Conservation (phyloP, 2,329 filamentous ascomycete genomes). For the Basipetospora sp. region DNA sequence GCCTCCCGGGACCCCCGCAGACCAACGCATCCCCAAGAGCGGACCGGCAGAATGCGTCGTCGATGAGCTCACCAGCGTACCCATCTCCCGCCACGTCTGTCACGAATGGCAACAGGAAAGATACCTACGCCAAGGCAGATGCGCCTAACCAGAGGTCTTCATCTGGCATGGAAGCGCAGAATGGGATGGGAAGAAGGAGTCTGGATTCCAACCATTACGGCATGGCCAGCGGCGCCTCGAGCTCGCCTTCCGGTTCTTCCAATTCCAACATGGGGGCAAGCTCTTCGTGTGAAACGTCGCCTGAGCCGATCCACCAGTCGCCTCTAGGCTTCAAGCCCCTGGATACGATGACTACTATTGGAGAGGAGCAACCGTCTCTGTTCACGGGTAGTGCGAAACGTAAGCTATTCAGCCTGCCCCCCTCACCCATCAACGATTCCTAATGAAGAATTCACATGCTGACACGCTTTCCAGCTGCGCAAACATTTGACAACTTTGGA, state of each 20-base stretch:
- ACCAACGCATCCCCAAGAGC: constrained; percentile 5
- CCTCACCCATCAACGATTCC: no score
- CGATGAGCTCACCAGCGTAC: neutral
- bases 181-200: constrained; percentile 32
- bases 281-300: constrained; percentile 62
- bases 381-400: neutral
- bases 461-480: constrained; percentile 11
- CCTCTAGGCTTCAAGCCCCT: constrained; percentile 50
- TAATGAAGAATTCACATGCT: constrained; percentile 11
- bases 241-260: constrained; percentile 50
- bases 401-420: no score
- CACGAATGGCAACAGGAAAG: no score
- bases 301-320: constrained; percentile 60
- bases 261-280: constrained; percentile 44
- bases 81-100: neutral
- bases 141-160: neutral
- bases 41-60: constrained; percentile 10
- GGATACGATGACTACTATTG: constrained; percentile 49
- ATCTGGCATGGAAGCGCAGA: no score
- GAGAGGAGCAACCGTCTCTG: constrained; percentile 36
- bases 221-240: constrained; percentile 35
- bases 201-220: constrained; percentile 36
- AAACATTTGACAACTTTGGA: constrained; percentile 5
- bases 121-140: no score
- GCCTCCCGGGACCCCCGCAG: constrained; percentile 38